Evolutionary conservation across 192 early-diverging fungal genomes (phyloP).

Genomic region (Coemansia sp.): DNA sequence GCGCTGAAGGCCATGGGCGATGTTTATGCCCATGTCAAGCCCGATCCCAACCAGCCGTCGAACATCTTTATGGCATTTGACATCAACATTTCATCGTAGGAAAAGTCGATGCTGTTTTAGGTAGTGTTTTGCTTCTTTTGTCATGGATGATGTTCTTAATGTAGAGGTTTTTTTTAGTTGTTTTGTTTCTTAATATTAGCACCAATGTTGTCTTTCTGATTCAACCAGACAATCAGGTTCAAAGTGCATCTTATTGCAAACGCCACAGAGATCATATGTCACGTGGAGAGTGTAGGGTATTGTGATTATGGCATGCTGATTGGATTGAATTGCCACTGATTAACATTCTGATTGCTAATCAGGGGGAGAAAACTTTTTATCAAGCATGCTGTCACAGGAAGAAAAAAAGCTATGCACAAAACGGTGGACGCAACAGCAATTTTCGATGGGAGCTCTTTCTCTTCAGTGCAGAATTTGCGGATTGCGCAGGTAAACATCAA

Average conservation of each 20-base stretch:
- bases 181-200: not conserved
- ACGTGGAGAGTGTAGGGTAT: constrained; percentile 21
- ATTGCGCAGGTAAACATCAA: constrained; percentile 54
- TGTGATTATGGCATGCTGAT: not conserved
- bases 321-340: not conserved
- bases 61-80: constrained; percentile 47
- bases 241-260: too few relatives aligned
- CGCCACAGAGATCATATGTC: not conserved
- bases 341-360: too few relatives aligned
- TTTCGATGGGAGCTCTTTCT: constrained; percentile 29
- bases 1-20: constrained; percentile 85
- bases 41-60: constrained; percentile 56
- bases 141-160: not conserved
- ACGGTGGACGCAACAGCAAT: constrained; percentile 10
- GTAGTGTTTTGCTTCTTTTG: not conserved
- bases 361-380: not conserved
- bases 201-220: not conserved
- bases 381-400: not conserved
- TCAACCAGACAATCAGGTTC: too few relatives aligned
- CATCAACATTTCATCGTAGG: constrained; percentile 6
- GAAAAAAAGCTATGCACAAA: constrained; percentile 11
- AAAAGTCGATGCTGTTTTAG: not conserved
- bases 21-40: constrained; percentile 73
- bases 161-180: not conserved
- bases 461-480: constrained; percentile 57